A percentile compares a stretch with the other conserved stretches of the same genome.
Conservation (phyloP, 306 rosid species). For the Prunus davidiana region DNA sequence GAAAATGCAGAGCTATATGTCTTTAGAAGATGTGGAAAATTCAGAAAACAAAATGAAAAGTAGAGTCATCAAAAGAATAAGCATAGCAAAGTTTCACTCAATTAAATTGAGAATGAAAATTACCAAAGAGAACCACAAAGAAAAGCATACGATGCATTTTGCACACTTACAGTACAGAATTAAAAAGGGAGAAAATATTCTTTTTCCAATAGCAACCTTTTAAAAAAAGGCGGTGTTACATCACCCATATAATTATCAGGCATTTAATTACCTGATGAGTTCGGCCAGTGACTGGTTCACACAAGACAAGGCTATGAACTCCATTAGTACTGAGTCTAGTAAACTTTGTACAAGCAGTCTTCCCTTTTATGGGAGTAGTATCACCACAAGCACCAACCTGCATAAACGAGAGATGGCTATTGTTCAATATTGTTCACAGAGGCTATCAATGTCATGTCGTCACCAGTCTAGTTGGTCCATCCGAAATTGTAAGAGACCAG, state of each 20-base stretch:
- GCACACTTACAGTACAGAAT: background rate
- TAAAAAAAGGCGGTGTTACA: background rate
- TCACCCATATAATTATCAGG: background rate
- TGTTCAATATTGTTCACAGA: constrained; percentile 10
- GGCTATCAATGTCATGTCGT: too few species aligned
- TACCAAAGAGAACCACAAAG: background rate
- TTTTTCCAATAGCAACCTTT: background rate
- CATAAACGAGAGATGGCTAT: constrained; percentile 25
- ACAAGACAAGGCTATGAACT: constrained; percentile 64
- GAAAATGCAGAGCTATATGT: background rate
- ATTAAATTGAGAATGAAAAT: background rate
- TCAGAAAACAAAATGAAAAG: background rate
- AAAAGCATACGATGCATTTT: background rate
- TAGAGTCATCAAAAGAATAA: background rate
- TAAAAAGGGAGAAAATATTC: background rate
- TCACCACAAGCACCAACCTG: constrained; percentile 42
- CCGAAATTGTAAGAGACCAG: background rate
- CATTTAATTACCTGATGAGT: constrained; percentile 70
- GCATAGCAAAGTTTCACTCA: background rate
- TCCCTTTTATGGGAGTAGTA: constrained; percentile 52
- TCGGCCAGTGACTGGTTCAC: constrained; percentile 85
- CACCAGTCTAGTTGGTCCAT: too few species aligned
- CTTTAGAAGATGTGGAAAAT: background rate
- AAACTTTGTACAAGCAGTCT: constrained; percentile 70
- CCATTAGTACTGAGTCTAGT: constrained; percentile 63